Evolutionary conservation across 1,284 basidiomycete genomes (phyloP).

Genomic region (Puccinia coronata): DNA sequence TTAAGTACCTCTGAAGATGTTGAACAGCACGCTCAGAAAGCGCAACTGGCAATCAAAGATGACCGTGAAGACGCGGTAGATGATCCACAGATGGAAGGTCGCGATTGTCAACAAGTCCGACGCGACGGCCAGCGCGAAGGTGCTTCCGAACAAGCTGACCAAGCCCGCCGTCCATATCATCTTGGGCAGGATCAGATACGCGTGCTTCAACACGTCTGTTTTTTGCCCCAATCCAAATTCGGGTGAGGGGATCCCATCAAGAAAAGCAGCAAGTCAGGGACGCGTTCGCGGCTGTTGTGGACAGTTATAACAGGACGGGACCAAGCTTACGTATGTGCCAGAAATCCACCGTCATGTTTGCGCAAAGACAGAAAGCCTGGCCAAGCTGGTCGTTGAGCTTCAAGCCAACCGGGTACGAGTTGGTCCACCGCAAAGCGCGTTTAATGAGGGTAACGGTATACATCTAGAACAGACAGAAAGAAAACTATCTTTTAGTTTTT

Average conservation of each 20-base stretch:
- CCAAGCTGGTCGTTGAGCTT: slow-evolving; percentile 89
- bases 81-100: slow-evolving; percentile 73
- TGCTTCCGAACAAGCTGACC: slow-evolving; percentile 69
- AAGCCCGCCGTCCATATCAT: slow-evolving; percentile 65
- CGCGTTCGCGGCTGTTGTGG: not conserved
- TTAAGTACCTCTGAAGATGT: slow-evolving; percentile 87
- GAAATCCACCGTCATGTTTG: slow-evolving; percentile 66
- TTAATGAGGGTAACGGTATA: slow-evolving; percentile 65
- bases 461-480: slow-evolving; percentile 56
- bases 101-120: slow-evolving; percentile 70
- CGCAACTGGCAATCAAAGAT: slow-evolving; percentile 70
- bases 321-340: slow-evolving; percentile 69
- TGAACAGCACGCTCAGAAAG: slow-evolving; percentile 74
- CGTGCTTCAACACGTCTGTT: slow-evolving; percentile 57
- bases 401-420: slow-evolving; percentile 91
- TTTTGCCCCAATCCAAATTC: slow-evolving; percentile 55
- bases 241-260: too few species aligned
- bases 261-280: slow-evolving; percentile 50
- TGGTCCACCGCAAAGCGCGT: slow-evolving; percentile 74
- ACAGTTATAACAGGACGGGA: not conserved
- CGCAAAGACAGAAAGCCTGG: slow-evolving; percentile 70
- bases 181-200: slow-evolving; percentile 62
- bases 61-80: slow-evolving; percentile 69
- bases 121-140: slow-evolving; percentile 69
- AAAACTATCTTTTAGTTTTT: too few species aligned